Evolutionary conservation across 2,329 filamentous ascomycete genomes (phyloP), one percentile per base, ranked within the genome.

Genomic region (Fusarium sp.): DNA sequence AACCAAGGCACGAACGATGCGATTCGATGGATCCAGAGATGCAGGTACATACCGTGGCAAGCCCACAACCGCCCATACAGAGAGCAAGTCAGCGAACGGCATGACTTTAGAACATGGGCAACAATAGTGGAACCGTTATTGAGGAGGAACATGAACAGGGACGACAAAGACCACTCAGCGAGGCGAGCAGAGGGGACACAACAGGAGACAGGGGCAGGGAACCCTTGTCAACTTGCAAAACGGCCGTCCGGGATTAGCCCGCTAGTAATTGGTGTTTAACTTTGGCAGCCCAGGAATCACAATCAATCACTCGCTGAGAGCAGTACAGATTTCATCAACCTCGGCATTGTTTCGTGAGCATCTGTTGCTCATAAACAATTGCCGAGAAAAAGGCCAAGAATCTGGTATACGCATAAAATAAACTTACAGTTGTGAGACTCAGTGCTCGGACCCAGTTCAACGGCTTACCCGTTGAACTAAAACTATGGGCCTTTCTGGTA

Each of bases 211-310:
- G 59, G 63, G 56, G 56, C 38, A 62, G n/a, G 58, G 33, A 15
- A 3, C 32, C 60, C 71, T 33, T 67, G 68, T 65, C 48, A 14
- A 40, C 44, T 48, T 61, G 26, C 71, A 67, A 74, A 74, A 72
- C 71, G 71, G 71, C 69, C 61, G 33, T 50, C 71, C 67, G 71
- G 71, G 58, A 66, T 59, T 52, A 59, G 55, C 44, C 60, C 56
- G 41, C 58, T 71, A 60, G 41, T 53, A 40, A 35, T 23, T 46
- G 37, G 56, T 53, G 41, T 58, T 54, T 64, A 57, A 42, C 53
- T 70, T 42, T 67, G 53, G 65, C 69, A 70, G 61, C 33, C 54
- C 23, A 40, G 46, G 53, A 64, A 69, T 65, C 46, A 56, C 42
- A 26, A 38, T 52, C 33, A 38, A 30, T 30, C 30, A 30, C 30